Conservation (phyloP, 2,329 filamentous ascomycete genomes). For the Pseudogymnoascus sp. region DNA sequence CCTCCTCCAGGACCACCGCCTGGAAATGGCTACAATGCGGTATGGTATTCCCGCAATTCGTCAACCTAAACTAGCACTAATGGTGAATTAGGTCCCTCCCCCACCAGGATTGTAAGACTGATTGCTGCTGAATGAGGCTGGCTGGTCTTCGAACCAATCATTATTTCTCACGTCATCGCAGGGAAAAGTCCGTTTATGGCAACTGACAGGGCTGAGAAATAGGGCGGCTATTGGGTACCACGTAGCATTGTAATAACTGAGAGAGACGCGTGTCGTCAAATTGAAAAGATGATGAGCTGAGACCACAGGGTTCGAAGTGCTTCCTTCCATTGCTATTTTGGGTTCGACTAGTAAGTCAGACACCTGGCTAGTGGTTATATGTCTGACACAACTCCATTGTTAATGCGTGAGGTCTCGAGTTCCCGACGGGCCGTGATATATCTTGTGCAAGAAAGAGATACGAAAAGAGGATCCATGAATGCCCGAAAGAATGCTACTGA, state of each 20-base stretch:
- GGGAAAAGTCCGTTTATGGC: not conserved
- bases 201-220: not conserved
- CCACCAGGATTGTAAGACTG: conserved; percentile 44
- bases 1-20: conserved; percentile 50
- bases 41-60: conserved; percentile 12
- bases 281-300: conserved; percentile 9
- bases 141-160: not conserved
- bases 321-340: conserved; percentile 1
- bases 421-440: not conserved
- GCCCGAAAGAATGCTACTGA: not conserved
- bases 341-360: not conserved
- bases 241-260: conserved; percentile 7
- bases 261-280: conserved; percentile 1
- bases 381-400: conserved; percentile 3
- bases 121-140: not conserved
- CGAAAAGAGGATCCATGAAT: not conserved
- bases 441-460: not conserved
- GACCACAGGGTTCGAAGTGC: not conserved
- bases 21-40: conserved; percentile 55
- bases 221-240: conserved; percentile 4
- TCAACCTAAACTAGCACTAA: conserved; percentile 17
- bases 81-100: conserved; percentile 41
- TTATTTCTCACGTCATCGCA: not conserved
- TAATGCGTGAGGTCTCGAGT: not conserved
- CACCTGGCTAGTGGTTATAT: not conserved